These are phyloP conservation scores for Candida cerambycidarum DNA, from an alignment of 805 yeast genomes.

Conservation along the genomic window DNA sequence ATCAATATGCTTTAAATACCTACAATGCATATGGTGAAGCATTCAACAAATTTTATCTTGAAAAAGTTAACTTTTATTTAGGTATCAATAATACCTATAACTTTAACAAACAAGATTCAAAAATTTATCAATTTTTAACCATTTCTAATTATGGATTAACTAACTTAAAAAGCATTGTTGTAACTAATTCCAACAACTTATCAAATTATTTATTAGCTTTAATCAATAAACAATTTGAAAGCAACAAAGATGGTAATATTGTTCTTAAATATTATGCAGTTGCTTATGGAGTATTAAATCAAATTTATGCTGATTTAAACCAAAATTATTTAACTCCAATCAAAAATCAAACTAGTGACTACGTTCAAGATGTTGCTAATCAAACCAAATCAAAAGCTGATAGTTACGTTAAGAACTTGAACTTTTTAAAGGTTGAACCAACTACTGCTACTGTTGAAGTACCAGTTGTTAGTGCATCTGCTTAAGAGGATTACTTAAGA, in stretches of 20 bases:
- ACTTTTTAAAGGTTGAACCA: constrained; percentile 8
- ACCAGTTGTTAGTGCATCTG: constrained; percentile 10
- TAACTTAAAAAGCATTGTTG: constrained; percentile 24
- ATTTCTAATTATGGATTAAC: constrained; percentile 21
- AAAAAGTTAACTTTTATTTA: constrained; percentile 21
- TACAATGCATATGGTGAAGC: constrained; percentile 1
- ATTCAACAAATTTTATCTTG: constrained; percentile 13
- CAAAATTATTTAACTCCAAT: constrained; percentile 39
- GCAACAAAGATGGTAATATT: constrained; percentile 8
- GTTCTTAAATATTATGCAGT: constrained; percentile 1
- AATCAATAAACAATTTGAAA: constrained; percentile 33
- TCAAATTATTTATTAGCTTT: constrained; percentile 30
- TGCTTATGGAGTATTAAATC: constrained; percentile 19
- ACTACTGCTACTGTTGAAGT: constrained; percentile 12
- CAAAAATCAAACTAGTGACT: constrained; percentile 38
- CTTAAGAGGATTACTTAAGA: no score
- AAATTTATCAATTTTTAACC: constrained; percentile 19
- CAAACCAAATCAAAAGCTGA: constrained; percentile 37
- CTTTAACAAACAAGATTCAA: constrained; percentile 16
- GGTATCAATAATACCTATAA: constrained; percentile 30
- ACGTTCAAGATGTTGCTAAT: constrained; percentile 35
- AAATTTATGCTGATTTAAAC: constrained; percentile 22
- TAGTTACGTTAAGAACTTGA: constrained; percentile 11
- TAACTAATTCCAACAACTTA: constrained; percentile 16
- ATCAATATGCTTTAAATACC: constrained; percentile 6